These are phyloP conservation scores for Litsea cubeba DNA, from an alignment of 164 flowering plant genomes.

Conservation along the genomic window DNA sequence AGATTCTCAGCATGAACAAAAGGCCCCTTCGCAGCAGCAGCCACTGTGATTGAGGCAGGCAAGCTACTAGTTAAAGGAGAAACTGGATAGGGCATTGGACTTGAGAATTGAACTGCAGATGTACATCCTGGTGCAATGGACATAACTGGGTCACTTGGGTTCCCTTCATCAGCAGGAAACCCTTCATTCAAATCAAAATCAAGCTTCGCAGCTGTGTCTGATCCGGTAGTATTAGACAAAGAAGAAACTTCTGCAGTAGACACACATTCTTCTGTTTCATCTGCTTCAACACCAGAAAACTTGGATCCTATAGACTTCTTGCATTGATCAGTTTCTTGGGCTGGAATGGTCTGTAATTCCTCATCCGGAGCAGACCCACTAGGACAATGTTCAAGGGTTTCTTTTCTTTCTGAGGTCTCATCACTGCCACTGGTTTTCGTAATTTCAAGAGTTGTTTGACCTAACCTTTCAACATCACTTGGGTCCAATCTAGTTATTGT, in stretches of 20 bases:
- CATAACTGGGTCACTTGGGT: slow-evolving; percentile 32
- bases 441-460: slow-evolving; percentile 14
- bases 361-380: slow-evolving; percentile 17
- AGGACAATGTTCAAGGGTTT: slow-evolving; percentile 9
- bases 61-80: slow-evolving; percentile 35
- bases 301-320: slow-evolving; percentile 12
- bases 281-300: slow-evolving; percentile 21
- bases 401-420: slow-evolving; percentile 5
- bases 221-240: slow-evolving; percentile 21
- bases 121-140: slow-evolving; percentile 17
- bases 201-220: slow-evolving; percentile 45
- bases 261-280: slow-evolving; percentile 32
- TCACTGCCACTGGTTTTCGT: slow-evolving; percentile 3
- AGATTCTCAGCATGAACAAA: slow-evolving; percentile 73
- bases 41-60: slow-evolving; percentile 69
- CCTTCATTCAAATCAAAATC: slow-evolving; percentile 95
- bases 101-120: slow-evolving; percentile 17
- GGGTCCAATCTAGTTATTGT: slow-evolving; percentile 15
- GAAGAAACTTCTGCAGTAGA: slow-evolving; percentile 32
- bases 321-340: slow-evolving; percentile 20
- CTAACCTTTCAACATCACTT: slow-evolving; percentile 19
- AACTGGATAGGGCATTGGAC: slow-evolving; percentile 38
- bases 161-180: slow-evolving; percentile 61
- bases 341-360: slow-evolving; percentile 13
- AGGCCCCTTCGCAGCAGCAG: slow-evolving; percentile 87